Evolutionary conservation across 495 filamentous ascomycete genomes (phyloP), one percentile per base, ranked within the genome.

Genomic region (Xylaria telfairii): DNA sequence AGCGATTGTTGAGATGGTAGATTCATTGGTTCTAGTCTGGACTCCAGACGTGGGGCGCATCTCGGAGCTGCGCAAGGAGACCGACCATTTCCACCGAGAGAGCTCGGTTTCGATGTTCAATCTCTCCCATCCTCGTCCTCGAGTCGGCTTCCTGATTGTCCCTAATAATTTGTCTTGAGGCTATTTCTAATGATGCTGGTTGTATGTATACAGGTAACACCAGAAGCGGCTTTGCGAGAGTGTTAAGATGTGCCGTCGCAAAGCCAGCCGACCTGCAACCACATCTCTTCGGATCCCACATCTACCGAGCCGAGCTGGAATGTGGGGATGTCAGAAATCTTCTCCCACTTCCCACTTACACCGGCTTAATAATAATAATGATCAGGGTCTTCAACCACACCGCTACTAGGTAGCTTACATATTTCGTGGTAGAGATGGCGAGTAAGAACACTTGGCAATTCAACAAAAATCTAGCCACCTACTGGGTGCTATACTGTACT

Each of bases 11-110:
- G 34, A 61, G n/a, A 61, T 37, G 34, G 13, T 32, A 61, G 57
- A 61, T 61, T 41, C 37, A 61, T 44, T 62, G 56, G 32, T 39
- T 41, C 37, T 24, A 17, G 51, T 30, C 19, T 19, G n/a, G 59
- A 26, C 46, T 17, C 47, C 41, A 39, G 47, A 53, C 64, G 64
- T 54, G 64, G 46, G 64, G 64, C 61, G 61, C 41, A 47, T 28
- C 1, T 64, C 61, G 37, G 59, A 62, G 24, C 28, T 60, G 56
- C 24, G 32, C 19, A 4, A 39, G 32, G 1, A 8, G 30, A 59
- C 54, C 54, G 12, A 57, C 53, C 32, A 2, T 59, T 21, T 34
- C 19, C 30, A 59, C 30, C 32, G 56, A 37, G 30, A 37, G 19
- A 12, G 7, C 17, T 37, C 56, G 19, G 6, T n/a, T n/a, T n/a